Evolutionary conservation across 768 basidiomycete genomes (phyloP).

Genomic region (Russula emetica): DNA sequence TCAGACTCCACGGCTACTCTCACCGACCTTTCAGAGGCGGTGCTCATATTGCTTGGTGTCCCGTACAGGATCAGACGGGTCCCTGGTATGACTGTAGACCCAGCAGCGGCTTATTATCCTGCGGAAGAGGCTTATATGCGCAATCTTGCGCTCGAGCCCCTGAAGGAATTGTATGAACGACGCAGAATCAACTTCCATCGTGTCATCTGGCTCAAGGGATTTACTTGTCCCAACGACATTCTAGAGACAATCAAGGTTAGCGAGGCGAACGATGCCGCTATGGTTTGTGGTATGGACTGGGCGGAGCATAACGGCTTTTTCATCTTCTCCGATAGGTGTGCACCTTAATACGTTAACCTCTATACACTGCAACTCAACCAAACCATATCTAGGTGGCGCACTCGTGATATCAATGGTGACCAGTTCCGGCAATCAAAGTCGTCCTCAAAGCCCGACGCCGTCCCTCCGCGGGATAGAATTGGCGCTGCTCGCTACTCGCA

Average conservation of each 20-base stretch:
- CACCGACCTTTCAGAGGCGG: conserved; percentile 91
- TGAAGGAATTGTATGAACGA: conserved; percentile 73
- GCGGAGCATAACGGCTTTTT: conserved; percentile 96
- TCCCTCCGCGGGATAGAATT: conserved; percentile 83
- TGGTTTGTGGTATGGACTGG: conserved; percentile 99
- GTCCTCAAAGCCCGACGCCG: conserved; percentile 82
- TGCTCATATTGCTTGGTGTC: conserved; percentile 87
- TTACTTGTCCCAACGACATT: conserved; percentile 98
- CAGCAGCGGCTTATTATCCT: conserved; percentile 88
- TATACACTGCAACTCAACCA: background rate
- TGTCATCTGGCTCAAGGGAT: conserved; percentile 97
- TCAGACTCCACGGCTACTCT: conserved; percentile 93
- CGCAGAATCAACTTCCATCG: conserved; percentile 80
- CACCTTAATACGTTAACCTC: conserved; percentile 2
- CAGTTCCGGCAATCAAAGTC: conserved; percentile 97
- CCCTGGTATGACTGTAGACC: conserved; percentile 87
- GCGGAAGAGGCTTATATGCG: conserved; percentile 92
- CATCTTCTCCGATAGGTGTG: conserved; percentile 92
- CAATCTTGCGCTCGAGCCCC: conserved; percentile 87
- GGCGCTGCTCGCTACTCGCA: conserved; percentile 81
- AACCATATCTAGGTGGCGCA: conserved; percentile 70
- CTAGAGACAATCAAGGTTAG: conserved; percentile 92
- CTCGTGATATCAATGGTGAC: conserved; percentile 96
- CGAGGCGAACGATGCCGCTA: conserved; percentile 85
- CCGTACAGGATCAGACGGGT: conserved; percentile 92